Evolutionary conservation across 2,329 filamentous ascomycete genomes (phyloP).

Genomic region (Thyridium curvatum): DNA sequence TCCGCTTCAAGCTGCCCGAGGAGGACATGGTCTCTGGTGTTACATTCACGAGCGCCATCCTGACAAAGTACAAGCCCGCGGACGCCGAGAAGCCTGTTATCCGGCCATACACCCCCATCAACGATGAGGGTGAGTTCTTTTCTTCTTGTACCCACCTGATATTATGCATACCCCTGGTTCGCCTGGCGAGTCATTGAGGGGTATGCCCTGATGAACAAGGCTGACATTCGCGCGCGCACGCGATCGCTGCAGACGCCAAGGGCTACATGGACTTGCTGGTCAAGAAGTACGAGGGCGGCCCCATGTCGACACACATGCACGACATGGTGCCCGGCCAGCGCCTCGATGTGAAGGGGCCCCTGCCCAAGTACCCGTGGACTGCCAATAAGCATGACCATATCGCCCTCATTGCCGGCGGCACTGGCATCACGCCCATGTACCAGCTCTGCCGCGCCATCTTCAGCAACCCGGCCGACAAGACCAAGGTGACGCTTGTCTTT

Average conservation of each 20-base stretch:
- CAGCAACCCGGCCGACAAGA: conserved; percentile 94
- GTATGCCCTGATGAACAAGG: too few relatives aligned
- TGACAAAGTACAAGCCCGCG: conserved; percentile 88
- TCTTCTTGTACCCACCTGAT: neutral
- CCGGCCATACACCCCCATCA: conserved; percentile 87
- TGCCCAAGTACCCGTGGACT: conserved; percentile 88
- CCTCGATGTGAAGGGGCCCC: conserved; percentile 89
- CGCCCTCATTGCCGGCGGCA: conserved; percentile 84
- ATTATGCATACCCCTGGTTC: too few relatives aligned
- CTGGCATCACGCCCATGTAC: conserved; percentile 97
- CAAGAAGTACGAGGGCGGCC: conserved; percentile 84
- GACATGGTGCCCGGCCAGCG: conserved; percentile 73
- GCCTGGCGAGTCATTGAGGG: neutral
- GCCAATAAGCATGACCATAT: conserved; percentile 92
- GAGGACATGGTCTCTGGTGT: conserved; percentile 80
- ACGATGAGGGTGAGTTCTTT: conserved; percentile 62
- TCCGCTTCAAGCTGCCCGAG: conserved; percentile 84
- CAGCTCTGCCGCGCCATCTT: conserved; percentile 89
- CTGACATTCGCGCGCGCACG: conserved; percentile 7
- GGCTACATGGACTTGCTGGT: conserved; percentile 85
- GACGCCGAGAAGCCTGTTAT: conserved; percentile 75
- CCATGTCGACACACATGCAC: conserved; percentile 89
- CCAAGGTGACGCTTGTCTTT: conserved; percentile 92
- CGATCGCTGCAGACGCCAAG: conserved; percentile 60
- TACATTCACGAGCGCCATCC: conserved; percentile 73